A percentile compares a stretch with the other conserved stretches of the same genome.
These are phyloP conservation scores for Wickerhamomyces subpelliculosus DNA, from an alignment of 805 yeast genomes.

Conservation along the genomic window DNA sequence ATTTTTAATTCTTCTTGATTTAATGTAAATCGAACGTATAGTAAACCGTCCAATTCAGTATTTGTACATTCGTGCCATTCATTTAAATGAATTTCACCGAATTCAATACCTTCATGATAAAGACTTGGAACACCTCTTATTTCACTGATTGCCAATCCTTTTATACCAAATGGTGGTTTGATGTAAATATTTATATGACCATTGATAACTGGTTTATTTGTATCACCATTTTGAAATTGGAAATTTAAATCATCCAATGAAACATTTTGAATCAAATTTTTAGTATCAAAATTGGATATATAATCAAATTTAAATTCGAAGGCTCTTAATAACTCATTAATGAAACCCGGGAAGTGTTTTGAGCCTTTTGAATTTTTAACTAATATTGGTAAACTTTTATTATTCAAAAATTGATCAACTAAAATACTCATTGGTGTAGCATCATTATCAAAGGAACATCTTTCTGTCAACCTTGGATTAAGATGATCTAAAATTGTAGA, in stretches of 20 bases:
- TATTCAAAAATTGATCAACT: conserved; percentile 9
- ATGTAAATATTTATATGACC: conserved; percentile 31
- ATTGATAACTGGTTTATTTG: conserved; percentile 26
- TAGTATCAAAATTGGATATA: conserved; percentile 6
- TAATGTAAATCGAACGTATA: conserved; percentile 32
- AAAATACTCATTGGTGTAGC: conserved; percentile 11
- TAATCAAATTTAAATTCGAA: conserved; percentile 12
- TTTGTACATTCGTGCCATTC: conserved; percentile 42
- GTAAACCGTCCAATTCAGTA: conserved; percentile 16
- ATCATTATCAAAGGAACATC: conserved; percentile 4
- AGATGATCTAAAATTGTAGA: conserved; percentile 5
- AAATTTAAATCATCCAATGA: conserved; percentile 30
- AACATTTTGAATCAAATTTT: conserved; percentile 27
- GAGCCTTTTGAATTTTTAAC: conserved; percentile 18
- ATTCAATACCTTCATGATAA: conserved; percentile 30
- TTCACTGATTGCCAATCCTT: conserved; percentile 24
- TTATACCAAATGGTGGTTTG: conserved; percentile 24
- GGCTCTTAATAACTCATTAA: conserved; percentile 14
- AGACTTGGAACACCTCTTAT: conserved; percentile 37
- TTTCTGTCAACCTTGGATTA: conserved; percentile 1
- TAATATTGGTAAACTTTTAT: conserved; percentile 12
- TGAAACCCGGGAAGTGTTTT: conserved; percentile 9
- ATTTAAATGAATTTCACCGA: conserved; percentile 36
- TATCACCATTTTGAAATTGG: conserved; percentile 27
- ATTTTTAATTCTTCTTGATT: conserved; percentile 36